Evolutionary conservation across 2,329 filamentous ascomycete species (phyloP).

Genomic region (Biscogniauxia mediterranea): DNA sequence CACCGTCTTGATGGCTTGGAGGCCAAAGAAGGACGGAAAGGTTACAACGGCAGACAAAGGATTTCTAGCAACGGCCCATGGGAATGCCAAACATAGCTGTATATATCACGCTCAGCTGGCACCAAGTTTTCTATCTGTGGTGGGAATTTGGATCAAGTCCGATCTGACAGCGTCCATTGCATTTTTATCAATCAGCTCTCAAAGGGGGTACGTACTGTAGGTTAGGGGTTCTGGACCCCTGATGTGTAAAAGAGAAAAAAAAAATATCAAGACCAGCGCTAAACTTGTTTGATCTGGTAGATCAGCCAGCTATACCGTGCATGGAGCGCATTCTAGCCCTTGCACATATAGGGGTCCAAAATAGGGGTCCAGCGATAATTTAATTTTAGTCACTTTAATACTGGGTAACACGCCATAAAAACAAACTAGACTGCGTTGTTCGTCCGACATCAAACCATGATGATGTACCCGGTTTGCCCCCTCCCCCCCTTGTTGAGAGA

Average conservation of each 20-base stretch:
- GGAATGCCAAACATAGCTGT: too few species aligned
- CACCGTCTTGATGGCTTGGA: not conserved
- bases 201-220: not conserved
- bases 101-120: too few species aligned
- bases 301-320: not conserved
- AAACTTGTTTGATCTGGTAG: not conserved
- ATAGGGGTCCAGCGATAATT: not conserved
- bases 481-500: too few species aligned
- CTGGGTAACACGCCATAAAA: not conserved
- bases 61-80: too few species aligned
- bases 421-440: not conserved
- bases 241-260: not conserved
- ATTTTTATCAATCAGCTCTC: not conserved
- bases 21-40: too few species aligned
- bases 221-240: not conserved
- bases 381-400: not conserved
- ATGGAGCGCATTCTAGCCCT: not conserved
- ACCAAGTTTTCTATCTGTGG: too few species aligned
- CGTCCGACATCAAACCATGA: not conserved
- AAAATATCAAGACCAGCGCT: not conserved
- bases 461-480: not conserved
- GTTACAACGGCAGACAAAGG: too few species aligned
- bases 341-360: not conserved
- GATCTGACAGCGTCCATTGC: not conserved
- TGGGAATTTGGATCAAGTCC: not conserved